Base-by-base conservation (phyloP, 345 rosid genomes). In the Psidium guajava region DNA sequence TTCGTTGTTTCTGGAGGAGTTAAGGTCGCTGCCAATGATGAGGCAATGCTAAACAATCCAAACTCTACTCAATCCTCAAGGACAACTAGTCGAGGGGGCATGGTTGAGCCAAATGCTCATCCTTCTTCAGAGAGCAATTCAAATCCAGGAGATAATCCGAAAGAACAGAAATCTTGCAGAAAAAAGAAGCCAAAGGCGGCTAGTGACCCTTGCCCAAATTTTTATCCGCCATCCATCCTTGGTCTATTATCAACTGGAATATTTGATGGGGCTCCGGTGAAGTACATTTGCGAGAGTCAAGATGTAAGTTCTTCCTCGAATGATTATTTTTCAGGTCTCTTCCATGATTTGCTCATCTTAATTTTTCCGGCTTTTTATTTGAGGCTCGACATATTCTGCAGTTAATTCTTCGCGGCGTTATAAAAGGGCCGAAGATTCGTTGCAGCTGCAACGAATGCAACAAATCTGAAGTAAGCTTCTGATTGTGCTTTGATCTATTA, bases 191-290 rank as follows among this genome's bases (percentile, higher is more conserved):
- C 87, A 47, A 88, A 86, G 89, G 61, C 85, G 47, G 50, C 90
- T 84, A 89, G 84, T 44, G 86, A 88, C 83, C 87, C 32, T 81
- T 58, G 92, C 84, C 36, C 92, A 20, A 89, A 91, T 82, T 87
- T 64, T 83, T 92, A 90, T 82, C 94, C 93, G 21, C 87, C 93
- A 87, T 91, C 92, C 86, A 92, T 92, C 69, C 89, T 90, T 86
- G 89, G 92, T 83, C 82, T 92, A 86, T 89, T 91, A 55, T 92
- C 95, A 49, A 92, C 94, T 85, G 95, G 96, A 44, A 91, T 93
- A 87, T 86, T 93, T 50, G 93, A 93, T 87, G 96, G 93, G 84
- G 90, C 89, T 69, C 87, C 82, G 49, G 95, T 93, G 85, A 90
- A 92, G 91, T 92, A 92, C 84, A 90, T 90, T 84, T 89, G 94